phyloP scores from a whole-genome alignment of 805 yeast genomes.

The Wickerhamiella bombiphila region DNA sequence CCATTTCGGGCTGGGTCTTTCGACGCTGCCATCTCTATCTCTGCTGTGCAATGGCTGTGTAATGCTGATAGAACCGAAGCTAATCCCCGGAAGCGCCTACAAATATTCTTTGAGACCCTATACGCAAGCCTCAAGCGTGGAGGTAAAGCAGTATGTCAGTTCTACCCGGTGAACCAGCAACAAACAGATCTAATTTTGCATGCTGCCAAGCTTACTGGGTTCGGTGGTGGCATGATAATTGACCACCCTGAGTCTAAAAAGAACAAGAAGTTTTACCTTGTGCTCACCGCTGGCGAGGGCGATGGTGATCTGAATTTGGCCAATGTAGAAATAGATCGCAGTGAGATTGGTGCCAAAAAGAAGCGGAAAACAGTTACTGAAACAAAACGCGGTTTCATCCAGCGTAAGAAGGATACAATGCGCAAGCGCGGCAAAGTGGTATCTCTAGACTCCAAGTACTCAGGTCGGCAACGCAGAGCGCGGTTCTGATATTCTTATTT shows the following conservation, averaged over 20 bases:
- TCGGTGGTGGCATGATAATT: conserved; percentile 86
- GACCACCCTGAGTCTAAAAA: conserved; percentile 90
- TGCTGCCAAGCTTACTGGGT: conserved; percentile 88
- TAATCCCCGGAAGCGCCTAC: conserved; percentile 71
- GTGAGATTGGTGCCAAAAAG: conserved; percentile 12
- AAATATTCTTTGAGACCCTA: conserved; percentile 73
- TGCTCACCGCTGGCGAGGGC: conserved; percentile 73
- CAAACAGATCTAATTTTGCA: conserved; percentile 65
- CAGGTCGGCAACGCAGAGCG: conserved; percentile 70
- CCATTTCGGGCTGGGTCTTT: conserved; percentile 94
- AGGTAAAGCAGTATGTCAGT: conserved; percentile 95
- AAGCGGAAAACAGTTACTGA: conserved; percentile 45
- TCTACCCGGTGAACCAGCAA: conserved; percentile 80
- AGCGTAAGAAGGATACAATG: conserved; percentile 86
- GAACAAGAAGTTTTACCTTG: conserved; percentile 81
- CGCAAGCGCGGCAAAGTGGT: conserved; percentile 78
- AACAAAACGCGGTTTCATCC: conserved; percentile 63
- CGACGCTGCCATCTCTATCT: conserved; percentile 89
- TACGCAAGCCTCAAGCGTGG: conserved; percentile 81
- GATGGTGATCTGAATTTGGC: conserved; percentile 60
- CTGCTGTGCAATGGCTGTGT: conserved; percentile 96
- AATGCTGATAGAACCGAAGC: conserved; percentile 76
- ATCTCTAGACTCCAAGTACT: conserved; percentile 79
- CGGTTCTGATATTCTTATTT: conserved; percentile 31
- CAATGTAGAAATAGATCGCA: conserved; percentile 63